Percentiles rank a stretch among this genome's conserved stretches.
Evolutionary conservation across 371 early-diverging fungal species (phyloP).

Genomic region (Rhizomucor pusillus): DNA sequence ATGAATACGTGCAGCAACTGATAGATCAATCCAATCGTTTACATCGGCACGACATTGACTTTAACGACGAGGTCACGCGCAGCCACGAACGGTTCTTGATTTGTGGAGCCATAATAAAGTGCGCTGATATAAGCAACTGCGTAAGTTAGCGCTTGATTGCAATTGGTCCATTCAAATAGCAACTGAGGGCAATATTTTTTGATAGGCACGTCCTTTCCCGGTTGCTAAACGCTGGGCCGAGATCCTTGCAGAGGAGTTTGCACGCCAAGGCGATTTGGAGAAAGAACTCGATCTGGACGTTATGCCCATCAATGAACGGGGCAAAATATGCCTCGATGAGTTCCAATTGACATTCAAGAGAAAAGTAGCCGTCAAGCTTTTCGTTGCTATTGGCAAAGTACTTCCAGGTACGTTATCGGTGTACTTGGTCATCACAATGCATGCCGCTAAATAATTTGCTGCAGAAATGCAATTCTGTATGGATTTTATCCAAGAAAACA

Average conservation of each 20-base stretch:
- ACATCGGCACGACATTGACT: constrained; percentile 19
- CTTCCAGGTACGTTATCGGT: constrained; percentile 29
- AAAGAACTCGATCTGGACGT: constrained; percentile 53
- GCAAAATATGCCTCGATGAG: constrained; percentile 32
- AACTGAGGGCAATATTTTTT: constrained; percentile 2
- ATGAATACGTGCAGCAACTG: constrained; percentile 72
- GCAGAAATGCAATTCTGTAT: constrained; percentile 40
- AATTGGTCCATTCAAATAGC: neutral
- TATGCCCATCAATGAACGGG: constrained; percentile 40
- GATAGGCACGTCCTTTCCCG: constrained; percentile 58
- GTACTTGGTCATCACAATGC: neutral
- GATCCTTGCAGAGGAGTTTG: constrained; percentile 60
- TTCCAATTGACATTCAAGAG: constrained; percentile 40
- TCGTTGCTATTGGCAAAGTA: constrained; percentile 24
- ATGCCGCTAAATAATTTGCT: neutral
- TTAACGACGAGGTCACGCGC: constrained; percentile 11
- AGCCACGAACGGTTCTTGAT: constrained; percentile 44
- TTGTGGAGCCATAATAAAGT: constrained; percentile 77
- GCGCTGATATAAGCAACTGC: constrained; percentile 83
- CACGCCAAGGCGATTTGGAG: constrained; percentile 69
- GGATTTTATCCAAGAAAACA: constrained; percentile 33
- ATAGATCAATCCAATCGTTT: constrained; percentile 55
- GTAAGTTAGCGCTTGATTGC: constrained; percentile 30
- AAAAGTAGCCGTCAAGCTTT: constrained; percentile 39
- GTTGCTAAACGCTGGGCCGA: constrained; percentile 61